phyloP scores from a whole-genome alignment of 2,329 filamentous ascomycete species.

The Aspergillus persii region DNA sequence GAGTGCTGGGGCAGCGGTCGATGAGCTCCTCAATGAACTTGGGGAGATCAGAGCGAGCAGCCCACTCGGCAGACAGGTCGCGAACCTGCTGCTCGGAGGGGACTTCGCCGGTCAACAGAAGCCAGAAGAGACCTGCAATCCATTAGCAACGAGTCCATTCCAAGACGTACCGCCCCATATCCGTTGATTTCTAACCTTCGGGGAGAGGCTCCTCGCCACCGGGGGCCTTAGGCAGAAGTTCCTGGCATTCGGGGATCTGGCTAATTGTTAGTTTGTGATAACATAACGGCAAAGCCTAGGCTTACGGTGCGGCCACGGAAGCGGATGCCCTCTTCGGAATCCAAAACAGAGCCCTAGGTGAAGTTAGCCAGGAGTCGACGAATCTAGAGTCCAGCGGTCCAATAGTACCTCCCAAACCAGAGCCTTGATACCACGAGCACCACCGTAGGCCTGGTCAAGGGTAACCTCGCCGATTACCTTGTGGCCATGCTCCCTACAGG shows the following conservation, averaged over 20 bases:
- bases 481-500: slow-evolving; percentile 79
- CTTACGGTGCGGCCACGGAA: slow-evolving; percentile 92
- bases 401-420: slow-evolving; percentile 83
- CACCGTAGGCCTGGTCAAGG: slow-evolving; percentile 98
- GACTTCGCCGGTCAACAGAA: slow-evolving; percentile 96
- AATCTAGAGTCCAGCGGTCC: neutral
- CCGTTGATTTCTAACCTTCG: slow-evolving; percentile 62
- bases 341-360: slow-evolving; percentile 78
- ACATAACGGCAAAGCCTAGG: slow-evolving; percentile 5
- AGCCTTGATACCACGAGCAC: slow-evolving; percentile 97
- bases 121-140: slow-evolving; percentile 87
- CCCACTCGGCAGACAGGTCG: slow-evolving; percentile 97
- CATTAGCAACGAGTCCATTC: slow-evolving; percentile 13
- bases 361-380: slow-evolving; percentile 9
- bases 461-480: slow-evolving; percentile 98
- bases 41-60: slow-evolving; percentile 91
- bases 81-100: slow-evolving; percentile 97
- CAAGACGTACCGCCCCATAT: neutral
- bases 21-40: slow-evolving; percentile 99
- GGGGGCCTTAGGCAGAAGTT: slow-evolving; percentile 93
- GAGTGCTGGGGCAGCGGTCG: slow-evolving; percentile 97
- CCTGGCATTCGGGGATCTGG: slow-evolving; percentile 93
- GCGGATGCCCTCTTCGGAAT: slow-evolving; percentile 97
- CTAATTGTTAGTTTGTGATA: slow-evolving; percentile 21
- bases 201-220: slow-evolving; percentile 96